Base-by-base conservation (phyloP, 768 basidiomycete species). In the Leccinum broughii region DNA sequence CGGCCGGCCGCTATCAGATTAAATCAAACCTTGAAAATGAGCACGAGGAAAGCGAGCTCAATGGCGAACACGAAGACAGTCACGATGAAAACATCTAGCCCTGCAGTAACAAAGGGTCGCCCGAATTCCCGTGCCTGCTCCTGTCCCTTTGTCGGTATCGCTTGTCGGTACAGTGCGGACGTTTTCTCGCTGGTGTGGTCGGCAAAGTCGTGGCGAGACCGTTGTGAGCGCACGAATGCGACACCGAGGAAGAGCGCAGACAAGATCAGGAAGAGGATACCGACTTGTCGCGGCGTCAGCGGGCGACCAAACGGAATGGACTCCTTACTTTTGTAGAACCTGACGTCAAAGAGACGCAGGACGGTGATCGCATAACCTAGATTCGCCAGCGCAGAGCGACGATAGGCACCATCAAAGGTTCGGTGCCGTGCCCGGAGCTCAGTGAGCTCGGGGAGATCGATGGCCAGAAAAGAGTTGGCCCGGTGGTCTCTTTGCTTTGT, bases 391-490 rank as follows among this genome's bases (percentile, higher is more conserved):
- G 91, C 91, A 0, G 86, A 89, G 28, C 92, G 85, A 41, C 80
- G 81, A 73, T 93, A 93, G 14, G 92, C 90, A 15, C 90, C 92
- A 55, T 93, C 83, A 68, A 92, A 93, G 0, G 92, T 94, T 46
- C 92, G 81, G 64, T 90, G 86, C 30, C 91, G 81, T 1, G 92
- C 92, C 14, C 92, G 82, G 17, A 94, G 73, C 69, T 94, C 92
- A 24, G 85, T 85, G 55, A 88, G 81, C 68, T 88, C 85, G 55
- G 77, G 79, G 34, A 85, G 60, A 64, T 88, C 86, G 17, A 76
- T 65, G 1, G 85, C 75, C 8, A 77, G 66, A 64, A 85, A 87
- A 1, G 85, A 87, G 51, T 79, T 60, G 13, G 77, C 73, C 34
- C 79, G 75, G 57, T 83, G 82, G 0, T 81, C 80, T 59, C 81